A percentile compares a stretch with the other conserved stretches of the same genome.
Evolutionary conservation across 2,329 filamentous ascomycete genomes (phyloP).

Genomic region (Tolypocladium inflatum): DNA sequence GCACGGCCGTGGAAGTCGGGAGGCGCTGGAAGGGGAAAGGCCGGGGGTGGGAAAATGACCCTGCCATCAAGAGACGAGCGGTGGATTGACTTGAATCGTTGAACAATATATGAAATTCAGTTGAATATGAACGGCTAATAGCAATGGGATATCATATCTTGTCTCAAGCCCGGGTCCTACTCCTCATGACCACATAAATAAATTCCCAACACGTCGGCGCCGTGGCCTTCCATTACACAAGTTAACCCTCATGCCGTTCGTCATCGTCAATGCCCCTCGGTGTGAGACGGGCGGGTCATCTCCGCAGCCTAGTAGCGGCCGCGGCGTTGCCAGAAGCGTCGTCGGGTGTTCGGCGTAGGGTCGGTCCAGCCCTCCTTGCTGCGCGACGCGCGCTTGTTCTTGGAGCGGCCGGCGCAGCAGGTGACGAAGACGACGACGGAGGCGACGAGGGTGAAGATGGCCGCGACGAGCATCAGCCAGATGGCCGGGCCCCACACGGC

Average conservation of each 20-base stretch:
- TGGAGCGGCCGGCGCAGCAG: slow-evolving; percentile 45
- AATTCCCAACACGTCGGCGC: background rate
- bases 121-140: background rate
- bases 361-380: slow-evolving; percentile 17
- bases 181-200: too few species aligned
- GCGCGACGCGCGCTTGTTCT: slow-evolving; percentile 14
- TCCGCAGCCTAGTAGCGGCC: background rate
- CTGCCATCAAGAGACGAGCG: background rate
- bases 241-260: background rate
- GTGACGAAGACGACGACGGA: slow-evolving; percentile 50
- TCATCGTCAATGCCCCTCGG: background rate
- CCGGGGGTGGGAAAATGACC: background rate
- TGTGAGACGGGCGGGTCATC: background rate
- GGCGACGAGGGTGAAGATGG: slow-evolving; percentile 44
- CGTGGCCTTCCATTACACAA: background rate
- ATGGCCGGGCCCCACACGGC: slow-evolving; percentile 45
- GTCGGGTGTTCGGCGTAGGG: slow-evolving; percentile 3
- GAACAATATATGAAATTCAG: background rate
- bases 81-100: background rate
- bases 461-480: slow-evolving; percentile 50
- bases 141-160: background rate
- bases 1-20: background rate
- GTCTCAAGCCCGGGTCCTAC: background rate
- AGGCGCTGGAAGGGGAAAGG: background rate
- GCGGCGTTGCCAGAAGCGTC: slow-evolving; percentile 9